phyloP scores from a whole-genome alignment of 305 asterid species.

The Fraxinus sp. region DNA sequence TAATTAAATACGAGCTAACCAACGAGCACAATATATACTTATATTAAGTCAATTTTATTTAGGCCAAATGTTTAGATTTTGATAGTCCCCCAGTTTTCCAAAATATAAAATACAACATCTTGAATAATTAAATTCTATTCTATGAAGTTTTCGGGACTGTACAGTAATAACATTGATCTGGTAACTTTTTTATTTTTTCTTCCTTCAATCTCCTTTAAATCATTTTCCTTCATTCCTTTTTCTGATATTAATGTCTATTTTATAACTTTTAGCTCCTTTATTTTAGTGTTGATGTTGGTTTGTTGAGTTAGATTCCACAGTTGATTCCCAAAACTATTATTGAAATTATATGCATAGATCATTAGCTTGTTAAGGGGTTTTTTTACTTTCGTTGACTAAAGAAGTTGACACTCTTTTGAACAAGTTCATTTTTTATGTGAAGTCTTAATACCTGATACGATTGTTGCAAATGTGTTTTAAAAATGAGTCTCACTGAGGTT shows the following conservation, averaged over 20 bases:
- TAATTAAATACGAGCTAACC: no score
- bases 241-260: background rate
- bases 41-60: no score
- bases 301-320: slow-evolving; percentile 4
- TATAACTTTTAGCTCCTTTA: background rate
- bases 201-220: background rate
- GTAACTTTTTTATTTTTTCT: background rate
- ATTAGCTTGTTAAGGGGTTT: background rate
- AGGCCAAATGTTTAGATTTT: no score
- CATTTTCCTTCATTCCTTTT: background rate
- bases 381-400: background rate
- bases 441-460: background rate
- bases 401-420: slow-evolving; percentile 5
- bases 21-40: no score
- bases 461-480: background rate
- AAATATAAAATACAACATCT: background rate
- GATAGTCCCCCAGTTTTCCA: background rate
- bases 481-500: background rate
- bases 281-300: background rate
- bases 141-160: background rate
- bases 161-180: background rate
- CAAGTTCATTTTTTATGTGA: background rate
- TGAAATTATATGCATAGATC: background rate
- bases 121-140: background rate
- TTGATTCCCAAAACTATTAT: background rate